Base-by-base conservation (phyloP, 2,329 filamentous ascomycete genomes). In the Malbranchea zuffiana region DNA sequence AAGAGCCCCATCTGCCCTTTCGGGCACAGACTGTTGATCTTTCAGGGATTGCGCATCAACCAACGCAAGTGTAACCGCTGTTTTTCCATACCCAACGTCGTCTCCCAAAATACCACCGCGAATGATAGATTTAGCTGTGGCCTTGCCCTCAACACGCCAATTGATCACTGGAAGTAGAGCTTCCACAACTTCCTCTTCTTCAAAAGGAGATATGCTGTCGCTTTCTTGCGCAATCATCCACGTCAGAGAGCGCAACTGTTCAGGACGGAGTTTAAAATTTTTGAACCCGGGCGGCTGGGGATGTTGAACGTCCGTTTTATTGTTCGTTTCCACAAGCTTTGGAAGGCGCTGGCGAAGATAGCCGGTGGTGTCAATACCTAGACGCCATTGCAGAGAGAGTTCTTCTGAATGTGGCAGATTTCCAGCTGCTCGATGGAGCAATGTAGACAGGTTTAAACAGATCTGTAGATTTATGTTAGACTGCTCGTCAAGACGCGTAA, bases 81-180 rank as follows among this genome's bases (percentile, higher is more conserved):
- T 82, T 48, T 82, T 82, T 0, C 78, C 78, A 48, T 77, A 81
- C 0, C 74, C 76, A 21, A 79, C 74, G 29, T 73, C 65, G 47
- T 80, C 75, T 2, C 75, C 75, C 21, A 80, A 60, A 12, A 81
- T 63, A 4, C 77, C 78, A 8, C 78, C 77, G 12, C 65, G 66
- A 26, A 77, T 44, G 7, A 43, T 37, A 23, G 49, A 52, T 43
- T 20, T 41, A 23, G 35, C 61, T 32, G n/a, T 52, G 16, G 23
- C 60, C 51, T 41, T 64, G 47, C n/a, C 74, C 50, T 79, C 75
- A 2, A 67, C 65, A 40, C 71, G 67, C 71, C 74, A 80, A 7
- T 67, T 63, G 19, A 78, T 49, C 15, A 62, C 50, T 0, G 60
- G 47, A 8, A 77, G 50, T 1, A 65, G 42, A 2, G 65, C 66